A percentile compares a stretch with the other conserved stretches of the same genome.
Evolutionary conservation across 768 basidiomycete species (phyloP).

Genomic region (Leccinum obscurum): DNA sequence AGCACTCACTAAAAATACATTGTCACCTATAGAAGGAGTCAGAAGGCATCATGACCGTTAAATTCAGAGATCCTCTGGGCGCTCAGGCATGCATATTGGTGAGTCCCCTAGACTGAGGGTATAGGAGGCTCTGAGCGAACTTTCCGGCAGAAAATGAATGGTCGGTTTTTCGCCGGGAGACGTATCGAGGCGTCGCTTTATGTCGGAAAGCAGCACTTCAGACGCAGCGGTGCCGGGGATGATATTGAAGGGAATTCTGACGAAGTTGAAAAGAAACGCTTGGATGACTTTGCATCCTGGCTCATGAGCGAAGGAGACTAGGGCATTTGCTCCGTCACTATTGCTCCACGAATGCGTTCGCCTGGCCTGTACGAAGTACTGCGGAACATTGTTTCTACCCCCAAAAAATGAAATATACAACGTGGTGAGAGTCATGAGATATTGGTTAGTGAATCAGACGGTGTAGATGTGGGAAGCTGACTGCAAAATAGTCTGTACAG

Average conservation of each 20-base stretch:
- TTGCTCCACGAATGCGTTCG: not conserved
- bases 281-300: conserved; percentile 90
- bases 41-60: conserved; percentile 94
- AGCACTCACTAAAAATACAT: conserved; percentile 6
- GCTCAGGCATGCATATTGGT: conserved; percentile 92
- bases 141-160: conserved; percentile 81
- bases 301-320: conserved; percentile 78
- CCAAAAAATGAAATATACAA: not conserved
- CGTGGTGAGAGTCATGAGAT: not conserved
- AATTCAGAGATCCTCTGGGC: conserved; percentile 89
- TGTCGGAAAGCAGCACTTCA: conserved; percentile 79
- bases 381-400: not conserved
- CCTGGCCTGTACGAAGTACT: not conserved
- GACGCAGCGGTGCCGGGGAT: conserved; percentile 69
- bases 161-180: conserved; percentile 85
- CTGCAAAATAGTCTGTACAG: not conserved
- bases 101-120: conserved; percentile 29
- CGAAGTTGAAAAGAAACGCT: conserved; percentile 76
- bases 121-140: not conserved
- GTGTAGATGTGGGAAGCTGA: not conserved
- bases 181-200: conserved; percentile 81
- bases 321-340: not conserved
- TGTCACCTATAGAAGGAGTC: conserved; percentile 67
- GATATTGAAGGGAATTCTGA: conserved; percentile 62
- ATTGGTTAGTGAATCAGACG: too few species aligned